A percentile compares a stretch with the other conserved stretches of the same genome.
Conservation (phyloP, 2,329 filamentous ascomycete species). For the Exophiala mesophila region DNA sequence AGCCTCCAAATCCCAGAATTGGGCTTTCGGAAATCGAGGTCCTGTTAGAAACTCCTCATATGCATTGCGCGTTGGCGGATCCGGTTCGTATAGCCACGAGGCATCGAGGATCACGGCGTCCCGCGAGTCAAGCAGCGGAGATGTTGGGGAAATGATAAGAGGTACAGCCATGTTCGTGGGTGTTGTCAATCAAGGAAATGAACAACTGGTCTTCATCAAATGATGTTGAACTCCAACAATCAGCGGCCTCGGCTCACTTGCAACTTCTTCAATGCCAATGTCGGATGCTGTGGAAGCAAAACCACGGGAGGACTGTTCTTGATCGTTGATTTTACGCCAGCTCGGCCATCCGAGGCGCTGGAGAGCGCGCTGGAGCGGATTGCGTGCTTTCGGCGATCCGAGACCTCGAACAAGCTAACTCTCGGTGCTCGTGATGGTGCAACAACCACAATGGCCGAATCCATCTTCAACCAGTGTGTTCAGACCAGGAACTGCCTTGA, state of each 20-base stretch:
- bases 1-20: conserved; percentile 11
- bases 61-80: conserved; percentile 11
- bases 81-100: conserved; percentile 10
- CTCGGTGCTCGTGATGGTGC: conserved; percentile 1
- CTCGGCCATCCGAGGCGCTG: no score
- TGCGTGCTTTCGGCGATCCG: conserved; percentile 7
- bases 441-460: no score
- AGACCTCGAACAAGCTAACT: neutral
- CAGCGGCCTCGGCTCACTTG: no score
- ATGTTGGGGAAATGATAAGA: conserved; percentile 8
- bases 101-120: conserved; percentile 10
- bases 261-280: no score
- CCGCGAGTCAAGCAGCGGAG: conserved; percentile 1
- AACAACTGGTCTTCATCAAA: no score
- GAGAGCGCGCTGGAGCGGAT: no score
- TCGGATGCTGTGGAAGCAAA: no score
- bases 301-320: no score
- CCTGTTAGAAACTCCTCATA: conserved; percentile 11
- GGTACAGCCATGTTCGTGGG: conserved; percentile 5
- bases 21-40: conserved; percentile 10
- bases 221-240: no score
- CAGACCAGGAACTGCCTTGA: no score
- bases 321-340: no score
- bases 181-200: neutral
- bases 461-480: no score